These are phyloP conservation scores for Oryza rufipogon DNA, from an alignment of 176 grass and related monocot species.

Conservation along the genomic window DNA sequence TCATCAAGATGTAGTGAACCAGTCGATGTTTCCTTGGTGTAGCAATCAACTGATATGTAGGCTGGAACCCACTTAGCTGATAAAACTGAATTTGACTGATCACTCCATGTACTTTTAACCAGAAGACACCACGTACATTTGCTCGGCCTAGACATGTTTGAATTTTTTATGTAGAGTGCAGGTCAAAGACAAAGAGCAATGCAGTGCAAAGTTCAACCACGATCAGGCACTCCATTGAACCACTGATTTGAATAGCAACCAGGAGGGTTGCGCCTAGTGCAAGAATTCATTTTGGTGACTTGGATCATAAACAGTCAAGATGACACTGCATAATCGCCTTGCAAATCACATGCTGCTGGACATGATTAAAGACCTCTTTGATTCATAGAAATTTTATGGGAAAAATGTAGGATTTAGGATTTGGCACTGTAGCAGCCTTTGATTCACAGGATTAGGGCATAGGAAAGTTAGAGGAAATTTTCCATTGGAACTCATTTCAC, in stretches of 20 bases:
- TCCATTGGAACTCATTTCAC: no score
- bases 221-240: no score
- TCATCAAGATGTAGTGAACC: constrained; percentile 24
- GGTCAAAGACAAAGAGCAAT: neutral
- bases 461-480: no score
- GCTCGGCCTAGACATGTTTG: neutral
- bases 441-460: no score
- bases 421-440: no score
- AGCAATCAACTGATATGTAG: constrained; percentile 1
- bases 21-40: neutral
- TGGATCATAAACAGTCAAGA: neutral
- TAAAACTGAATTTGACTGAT: neutral
- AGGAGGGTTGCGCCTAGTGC: no score
- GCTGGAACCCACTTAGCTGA: constrained; percentile 33
- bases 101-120: constrained; percentile 2
- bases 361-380: neutral
- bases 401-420: no score
- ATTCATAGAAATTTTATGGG: no score
- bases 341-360: neutral
- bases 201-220: neutral
- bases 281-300: neutral
- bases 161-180: neutral
- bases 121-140: constrained; percentile 13
- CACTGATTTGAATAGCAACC: no score
- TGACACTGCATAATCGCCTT: neutral